Percentiles rank a stretch among this genome's conserved stretches.
These are phyloP conservation scores for Vaccinium myrtillus DNA, from an alignment of 148 eudicot species.

Conservation along the genomic window DNA sequence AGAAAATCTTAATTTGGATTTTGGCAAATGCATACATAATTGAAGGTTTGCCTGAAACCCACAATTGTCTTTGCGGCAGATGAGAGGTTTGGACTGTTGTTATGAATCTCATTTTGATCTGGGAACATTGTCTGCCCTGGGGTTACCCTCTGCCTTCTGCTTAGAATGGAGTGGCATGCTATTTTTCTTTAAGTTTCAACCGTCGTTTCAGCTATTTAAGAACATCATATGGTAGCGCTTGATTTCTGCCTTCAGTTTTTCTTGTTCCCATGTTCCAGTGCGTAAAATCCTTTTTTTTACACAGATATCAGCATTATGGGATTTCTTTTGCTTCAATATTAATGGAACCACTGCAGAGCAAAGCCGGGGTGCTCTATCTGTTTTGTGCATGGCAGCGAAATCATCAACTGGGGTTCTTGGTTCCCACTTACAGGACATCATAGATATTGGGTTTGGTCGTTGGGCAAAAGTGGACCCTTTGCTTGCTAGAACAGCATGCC, in stretches of 20 bases:
- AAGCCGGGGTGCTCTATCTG: slow-evolving; percentile 87
- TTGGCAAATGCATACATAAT: background rate
- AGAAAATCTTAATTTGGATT: background rate
- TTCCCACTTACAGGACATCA: slow-evolving; percentile 86
- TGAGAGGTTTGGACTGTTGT: background rate
- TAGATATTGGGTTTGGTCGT: slow-evolving; percentile 96
- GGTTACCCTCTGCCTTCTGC: background rate
- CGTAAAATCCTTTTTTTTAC: slow-evolving; percentile 12
- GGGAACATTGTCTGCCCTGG: background rate
- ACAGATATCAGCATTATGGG: slow-evolving; percentile 95
- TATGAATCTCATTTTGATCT: background rate
- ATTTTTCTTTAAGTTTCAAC: background rate
- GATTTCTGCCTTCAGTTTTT: background rate
- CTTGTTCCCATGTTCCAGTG: background rate
- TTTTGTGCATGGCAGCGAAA: slow-evolving; percentile 96
- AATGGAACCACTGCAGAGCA: slow-evolving; percentile 88
- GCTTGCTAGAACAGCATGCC: slow-evolving; percentile 93
- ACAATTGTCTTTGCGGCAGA: background rate
- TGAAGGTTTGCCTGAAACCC: background rate
- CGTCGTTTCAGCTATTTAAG: background rate
- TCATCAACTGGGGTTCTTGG: slow-evolving; percentile 64
- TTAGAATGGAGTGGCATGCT: background rate
- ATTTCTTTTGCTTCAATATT: slow-evolving; percentile 91
- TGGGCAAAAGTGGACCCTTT: slow-evolving; percentile 98
- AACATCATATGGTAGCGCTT: background rate